A percentile compares a stretch with the other conserved stretches of the same genome.
phyloP scores from a whole-genome alignment of 345 rosid genomes.

The Angophora floribunda region DNA sequence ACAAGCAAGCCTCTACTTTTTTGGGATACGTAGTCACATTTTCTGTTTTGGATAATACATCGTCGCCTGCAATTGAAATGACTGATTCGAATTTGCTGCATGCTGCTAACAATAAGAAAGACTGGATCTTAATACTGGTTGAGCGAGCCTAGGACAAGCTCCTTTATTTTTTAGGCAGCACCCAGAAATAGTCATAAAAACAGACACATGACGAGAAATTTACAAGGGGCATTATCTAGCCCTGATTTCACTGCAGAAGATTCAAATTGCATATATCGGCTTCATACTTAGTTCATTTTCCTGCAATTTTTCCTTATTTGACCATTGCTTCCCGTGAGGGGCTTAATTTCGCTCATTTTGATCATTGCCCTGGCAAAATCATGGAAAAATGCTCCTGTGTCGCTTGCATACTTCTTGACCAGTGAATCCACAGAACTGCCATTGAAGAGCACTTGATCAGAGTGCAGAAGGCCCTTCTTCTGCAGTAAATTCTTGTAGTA shows the following conservation, averaged over 20 bases:
- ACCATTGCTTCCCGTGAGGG: background rate
- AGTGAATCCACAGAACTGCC: background rate
- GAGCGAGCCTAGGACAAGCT: background rate
- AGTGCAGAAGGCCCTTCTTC: conserved; percentile 75
- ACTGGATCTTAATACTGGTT: background rate
- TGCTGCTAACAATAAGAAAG: background rate
- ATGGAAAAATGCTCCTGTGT: background rate
- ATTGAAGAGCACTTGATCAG: conserved; percentile 47
- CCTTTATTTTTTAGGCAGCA: background rate
- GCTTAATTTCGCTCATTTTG: background rate
- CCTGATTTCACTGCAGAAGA: background rate
- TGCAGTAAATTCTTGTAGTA: conserved; percentile 68
- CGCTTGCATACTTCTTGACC: background rate
- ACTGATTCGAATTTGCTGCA: background rate
- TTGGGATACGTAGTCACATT: background rate
- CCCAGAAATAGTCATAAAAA: background rate
- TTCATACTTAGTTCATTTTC: background rate
- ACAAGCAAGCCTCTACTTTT: background rate
- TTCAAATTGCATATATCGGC: background rate
- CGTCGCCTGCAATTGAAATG: background rate
- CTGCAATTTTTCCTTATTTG: background rate
- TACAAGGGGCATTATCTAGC: background rate
- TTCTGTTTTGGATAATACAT: background rate
- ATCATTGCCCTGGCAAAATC: background rate
- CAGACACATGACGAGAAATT: background rate